Evolutionary conservation across 805 yeast genomes (phyloP), one percentile per base, ranked within the genome.

Genomic region (Nakazawaea wyomingensis): DNA sequence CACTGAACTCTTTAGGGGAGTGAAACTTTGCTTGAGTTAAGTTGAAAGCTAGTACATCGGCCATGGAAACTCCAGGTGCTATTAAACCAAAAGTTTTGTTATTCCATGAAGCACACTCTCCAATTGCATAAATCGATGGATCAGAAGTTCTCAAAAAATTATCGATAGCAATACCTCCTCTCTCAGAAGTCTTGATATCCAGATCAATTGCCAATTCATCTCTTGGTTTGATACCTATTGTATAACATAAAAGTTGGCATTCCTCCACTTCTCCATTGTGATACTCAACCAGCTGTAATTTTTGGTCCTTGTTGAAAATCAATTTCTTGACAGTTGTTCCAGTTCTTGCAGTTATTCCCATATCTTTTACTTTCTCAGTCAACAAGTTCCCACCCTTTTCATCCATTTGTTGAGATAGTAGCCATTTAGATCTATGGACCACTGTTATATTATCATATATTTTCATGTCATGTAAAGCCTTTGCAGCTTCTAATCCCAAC

Each of bases 261-360:
- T 53, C 59, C 40, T 61, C 65, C 6, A 37, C 31, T 6, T 52
- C 53, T 4, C 64, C 66, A 37, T 54, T 54, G 28, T 48, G 48
- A 46, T 59, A 61, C 30, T 43, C 49, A 27, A 64, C 60, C 13
- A 51, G 54, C 11, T 37, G 37, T 13, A 61, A 48, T 17, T 52
- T 49, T 4, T 48, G 45, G 9, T 50, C 48, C 10, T 47, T 47
- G 24, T 58, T 62, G 37, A 57, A 60, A n/a, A 71, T 59, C 51
- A 75, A 71, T 43, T 70, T 72, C 37, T 67, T 68, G 21, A 75
- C 65, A 44, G 74, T 68, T 24, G 76, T 71, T 48, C 72, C 76
- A 37, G 72, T 62, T 56, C 72, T 71, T 46, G 74, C 77, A 45
- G 73, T 67, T 30, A 76, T 66, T 26, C 81, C 81, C 37, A 76